Evolutionary conservation across 176 grass and related monocot genomes (phyloP).

Genomic region (Raddia distichophylla): DNA sequence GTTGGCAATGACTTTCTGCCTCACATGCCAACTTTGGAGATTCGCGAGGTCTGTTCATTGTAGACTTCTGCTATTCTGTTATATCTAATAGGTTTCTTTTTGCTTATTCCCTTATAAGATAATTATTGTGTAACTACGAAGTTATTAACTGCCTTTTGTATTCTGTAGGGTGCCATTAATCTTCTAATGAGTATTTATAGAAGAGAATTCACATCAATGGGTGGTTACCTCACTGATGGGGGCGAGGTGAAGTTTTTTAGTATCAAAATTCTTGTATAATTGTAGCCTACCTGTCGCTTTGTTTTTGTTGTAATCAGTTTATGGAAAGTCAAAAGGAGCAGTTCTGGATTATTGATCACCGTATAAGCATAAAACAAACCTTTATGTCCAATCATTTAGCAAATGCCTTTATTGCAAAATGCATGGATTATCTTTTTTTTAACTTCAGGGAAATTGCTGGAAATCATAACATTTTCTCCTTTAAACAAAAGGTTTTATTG

Average conservation of each 20-base stretch:
- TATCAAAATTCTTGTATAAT: constrained; percentile 33
- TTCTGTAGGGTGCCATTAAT: constrained; percentile 87
- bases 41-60: constrained; percentile 86
- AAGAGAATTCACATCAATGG: constrained; percentile 81
- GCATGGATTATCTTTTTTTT: neutral
- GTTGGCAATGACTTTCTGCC: constrained; percentile 98
- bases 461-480: constrained; percentile 38
- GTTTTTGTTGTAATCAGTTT: constrained; percentile 8
- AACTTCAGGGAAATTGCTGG: neutral
- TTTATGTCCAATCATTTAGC: neutral
- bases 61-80: neutral
- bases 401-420: neutral
- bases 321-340: constrained; percentile 13
- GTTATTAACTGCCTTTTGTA: constrained; percentile 33
- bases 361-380: constrained; percentile 7
- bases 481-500: constrained; percentile 71
- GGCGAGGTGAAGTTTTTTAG: constrained; percentile 75
- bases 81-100: constrained; percentile 1
- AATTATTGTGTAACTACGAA: neutral
- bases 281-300: neutral
- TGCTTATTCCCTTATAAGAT: neutral
- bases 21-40: constrained; percentile 97
- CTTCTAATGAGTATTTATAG: constrained; percentile 94
- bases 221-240: constrained; percentile 89
- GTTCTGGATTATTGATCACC: constrained; percentile 1